Base-by-base conservation (phyloP, 2,329 filamentous ascomycete genomes). In the Dactylellina leptospora region DNA sequence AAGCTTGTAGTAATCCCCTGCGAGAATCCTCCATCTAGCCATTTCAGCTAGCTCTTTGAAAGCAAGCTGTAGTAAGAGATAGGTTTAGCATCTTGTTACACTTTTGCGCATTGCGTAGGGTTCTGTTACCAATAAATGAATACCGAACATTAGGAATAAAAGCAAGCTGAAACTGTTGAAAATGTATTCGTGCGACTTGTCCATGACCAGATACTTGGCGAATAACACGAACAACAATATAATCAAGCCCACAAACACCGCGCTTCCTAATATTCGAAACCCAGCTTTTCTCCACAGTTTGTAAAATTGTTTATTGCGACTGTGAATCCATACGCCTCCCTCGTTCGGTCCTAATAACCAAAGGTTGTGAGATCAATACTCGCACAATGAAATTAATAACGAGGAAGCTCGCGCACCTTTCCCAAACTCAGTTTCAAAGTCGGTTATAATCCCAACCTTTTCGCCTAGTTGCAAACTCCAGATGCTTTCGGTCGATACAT, bases 1-100 rank as follows among this genome's bases (percentile, higher is more conserved):
- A 5, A 45, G 25, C 22, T 56, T 56, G 23, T 56, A 30, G 10
- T 36, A 20, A 8, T 28, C 53, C 18, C 20, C 20, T 23, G 53
- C 53, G 18, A 56, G 38, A 28, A 56, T 30, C 13, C 22, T 56
- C 53, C 53, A 56, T 36, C 53, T 56, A 2, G 38, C 53, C 53
- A 56, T 56, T 30, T 56, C 53, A 4, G 53, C 53, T 13, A 56
- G 25, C 23, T 56, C 53, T 23, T 45, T 56, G 22, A 56, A 56
- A 9, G 53, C 53, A 10, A 56, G 38, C 53, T 56, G 25, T 11
- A 11, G 16, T 11, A 11, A 51, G 8, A 36, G 9, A 56, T 30
- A 4, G 25, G 20, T 51, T n/a, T 51, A 40, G 25, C 30, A 40
- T n/a, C n/a, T n/a, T n/a, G n/a, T n/a, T n/a, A n/a, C n/a, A n/a